Evolutionary conservation across 495 filamentous ascomycete species (phyloP), one percentile per base, ranked within the genome.

Genomic region (Aspergillus baeticus): DNA sequence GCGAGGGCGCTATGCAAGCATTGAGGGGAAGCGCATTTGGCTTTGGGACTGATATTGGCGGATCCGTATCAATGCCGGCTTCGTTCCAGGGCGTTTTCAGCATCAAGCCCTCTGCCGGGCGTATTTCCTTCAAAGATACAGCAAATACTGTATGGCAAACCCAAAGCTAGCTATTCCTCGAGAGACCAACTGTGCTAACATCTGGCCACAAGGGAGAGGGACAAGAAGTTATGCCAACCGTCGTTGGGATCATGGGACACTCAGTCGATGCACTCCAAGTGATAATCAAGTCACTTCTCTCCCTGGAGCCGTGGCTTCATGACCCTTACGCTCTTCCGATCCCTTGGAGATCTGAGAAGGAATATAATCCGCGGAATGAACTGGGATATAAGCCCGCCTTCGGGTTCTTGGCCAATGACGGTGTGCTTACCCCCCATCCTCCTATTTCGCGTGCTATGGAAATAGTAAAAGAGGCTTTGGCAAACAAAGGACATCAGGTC

Each of bases 51-150:
- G 49, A 52, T 42, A 42, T 52, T 38, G 49, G 49, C 17, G 49
- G 49, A 17, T 52, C 49, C 1, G 49, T 52, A 6, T 52, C 49
- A 6, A 52, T 52, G 49, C 49, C 49, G 15, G 49, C 49, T 22
- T 41, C 49, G 5, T 52, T 52, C 18, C 49, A 52, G 13, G 49
- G 49, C 1, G 22, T 52, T 8, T 52, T 52, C 49, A 52, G 49
- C 15, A 52, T 52, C 21, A 52, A 52, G 20, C 49, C 49, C 26
- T 52, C 49, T 18, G 49, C 49, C 15, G 49, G 49, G 11, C 49
- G 49, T 18, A 52, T 52, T 23, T 52, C 49, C 49, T 52, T 52
- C 36, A 52, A 52, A n/a, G 49, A 42, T 34, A 36, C 49, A 41
- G 49, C 49, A 39, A 52, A 52, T 17, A 52, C 49, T 15, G 49